Evolutionary conservation across 1,284 basidiomycete genomes (phyloP), one percentile per base, ranked within the genome.

Genomic region (Spongispora temasekensis): DNA sequence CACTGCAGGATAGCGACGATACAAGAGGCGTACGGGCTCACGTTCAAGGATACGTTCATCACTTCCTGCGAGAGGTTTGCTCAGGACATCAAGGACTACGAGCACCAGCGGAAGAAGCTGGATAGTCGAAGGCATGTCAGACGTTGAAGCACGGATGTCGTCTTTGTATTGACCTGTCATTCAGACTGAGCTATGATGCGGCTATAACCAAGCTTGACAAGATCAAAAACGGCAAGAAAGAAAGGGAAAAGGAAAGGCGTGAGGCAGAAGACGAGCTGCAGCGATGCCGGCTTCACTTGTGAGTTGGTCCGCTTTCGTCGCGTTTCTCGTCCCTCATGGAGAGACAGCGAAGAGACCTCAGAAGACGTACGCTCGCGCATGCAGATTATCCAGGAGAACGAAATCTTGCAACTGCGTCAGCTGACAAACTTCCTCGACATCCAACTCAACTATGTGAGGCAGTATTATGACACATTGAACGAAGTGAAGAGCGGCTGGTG

Each of bases 1-100:
- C 89, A 93, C 67, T 93, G 91, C 76, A 89, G 88, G 70, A 78
- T 93, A 35, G 93, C 93, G 3, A 85, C 85, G 15, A 78, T 93
- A 19, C 93, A 95, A 73, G 92, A 95, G 68, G 84, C 87, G 2
- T 93, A 86, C 69, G 87, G 89, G 0, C 74, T 88, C 60, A 84
- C 84, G 2, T 83, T 95, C 55, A 81, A 82, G 34, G 90, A 91
- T 66, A 86, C 86, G 5, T 95, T 90, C 70, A 72, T 95, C 23
- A 68, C 80, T 0, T 86, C 89, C 3, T 79, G 93, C 51, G 80
- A 86, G 62, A 79, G 76, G 46, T 86, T 88, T 60, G 77, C 76
- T 21, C 86, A 86, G 19, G 86, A 90, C 48, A 85, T 93, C 70
- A 88, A 85, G 68, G 90, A 90, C 59, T 92, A 89, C 60, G 86